These are phyloP conservation scores for Isabelozyma rhagii DNA, from an alignment of 805 yeast species.

Conservation along the genomic window DNA sequence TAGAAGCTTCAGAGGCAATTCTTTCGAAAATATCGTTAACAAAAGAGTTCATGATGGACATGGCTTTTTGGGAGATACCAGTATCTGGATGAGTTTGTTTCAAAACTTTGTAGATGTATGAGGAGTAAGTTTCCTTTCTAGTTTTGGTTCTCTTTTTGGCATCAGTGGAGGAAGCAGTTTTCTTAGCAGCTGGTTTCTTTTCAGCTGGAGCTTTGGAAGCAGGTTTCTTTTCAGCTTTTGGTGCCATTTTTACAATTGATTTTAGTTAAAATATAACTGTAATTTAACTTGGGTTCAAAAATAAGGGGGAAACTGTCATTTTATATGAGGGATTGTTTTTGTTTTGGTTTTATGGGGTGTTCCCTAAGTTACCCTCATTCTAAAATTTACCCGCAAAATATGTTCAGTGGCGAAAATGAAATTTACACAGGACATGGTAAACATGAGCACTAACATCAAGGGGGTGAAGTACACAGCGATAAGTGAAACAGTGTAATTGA, in stretches of 20 bases:
- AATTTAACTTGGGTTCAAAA: not conserved
- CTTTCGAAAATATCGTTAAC: conserved; percentile 37
- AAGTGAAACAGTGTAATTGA: not conserved
- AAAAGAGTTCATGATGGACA: conserved; percentile 38
- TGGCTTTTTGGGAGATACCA: conserved; percentile 37
- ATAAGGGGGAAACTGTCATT: not conserved
- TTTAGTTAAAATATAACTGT: not conserved
- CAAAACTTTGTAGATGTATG: conserved; percentile 37
- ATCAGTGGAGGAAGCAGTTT: conserved; percentile 27
- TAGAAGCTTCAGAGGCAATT: conserved; percentile 35
- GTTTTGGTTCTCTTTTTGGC: conserved; percentile 35
- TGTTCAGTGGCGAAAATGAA: not conserved
- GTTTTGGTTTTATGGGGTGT: not conserved
- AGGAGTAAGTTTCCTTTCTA: conserved; percentile 37
- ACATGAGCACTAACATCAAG: not conserved
- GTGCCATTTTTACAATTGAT: conserved; percentile 23
- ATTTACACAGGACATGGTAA: not conserved
- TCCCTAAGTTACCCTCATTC: not conserved
- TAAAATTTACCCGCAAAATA: not conserved
- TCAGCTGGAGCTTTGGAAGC: conserved; percentile 40
- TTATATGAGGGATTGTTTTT: not conserved
- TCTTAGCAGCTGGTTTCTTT: conserved; percentile 38
- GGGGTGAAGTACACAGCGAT: not conserved
- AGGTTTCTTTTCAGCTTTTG: conserved; percentile 38
- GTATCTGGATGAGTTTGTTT: conserved; percentile 40